Percentiles rank a stretch among this genome's conserved stretches.
Evolutionary conservation across 176 grass and related monocot genomes (phyloP).

Genomic region (Canna indica): DNA sequence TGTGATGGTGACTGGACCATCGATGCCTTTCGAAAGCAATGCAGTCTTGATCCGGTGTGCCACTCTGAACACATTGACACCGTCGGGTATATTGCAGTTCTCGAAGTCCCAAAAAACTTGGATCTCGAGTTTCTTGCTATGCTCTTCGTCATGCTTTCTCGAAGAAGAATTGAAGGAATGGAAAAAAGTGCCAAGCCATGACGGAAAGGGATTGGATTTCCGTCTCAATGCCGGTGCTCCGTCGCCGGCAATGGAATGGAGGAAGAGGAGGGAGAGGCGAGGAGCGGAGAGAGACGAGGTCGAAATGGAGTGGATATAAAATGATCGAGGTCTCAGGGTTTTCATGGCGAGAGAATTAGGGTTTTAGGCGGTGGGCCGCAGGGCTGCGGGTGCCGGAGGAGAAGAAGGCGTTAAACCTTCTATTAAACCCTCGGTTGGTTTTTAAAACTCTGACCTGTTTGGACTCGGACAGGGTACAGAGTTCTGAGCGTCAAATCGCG

Average conservation of each 20-base stretch:
- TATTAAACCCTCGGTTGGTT: constrained; percentile 14
- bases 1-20: constrained; percentile 66
- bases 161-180: neutral
- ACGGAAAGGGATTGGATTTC: neutral
- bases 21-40: constrained; percentile 56
- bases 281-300: constrained; percentile 19
- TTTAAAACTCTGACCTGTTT: too few species aligned
- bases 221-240: neutral
- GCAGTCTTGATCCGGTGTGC: constrained; percentile 48
- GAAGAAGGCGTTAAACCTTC: neutral
- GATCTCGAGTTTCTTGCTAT: constrained; percentile 49
- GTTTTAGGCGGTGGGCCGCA: neutral
- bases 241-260: neutral
- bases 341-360: constrained; percentile 24
- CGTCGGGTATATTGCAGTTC: constrained; percentile 59
- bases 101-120: constrained; percentile 98
- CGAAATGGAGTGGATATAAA: neutral
- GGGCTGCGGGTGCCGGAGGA: neutral
- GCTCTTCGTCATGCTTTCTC: constrained; percentile 25
- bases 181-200: neutral
- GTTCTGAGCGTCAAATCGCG: neutral
- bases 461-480: neutral
- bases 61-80: constrained; percentile 48
- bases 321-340: neutral
- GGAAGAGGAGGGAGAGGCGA: constrained; percentile 11